These are phyloP conservation scores for Sporothrix phasma DNA, from an alignment of 2,329 filamentous ascomycete species.

Conservation along the genomic window DNA sequence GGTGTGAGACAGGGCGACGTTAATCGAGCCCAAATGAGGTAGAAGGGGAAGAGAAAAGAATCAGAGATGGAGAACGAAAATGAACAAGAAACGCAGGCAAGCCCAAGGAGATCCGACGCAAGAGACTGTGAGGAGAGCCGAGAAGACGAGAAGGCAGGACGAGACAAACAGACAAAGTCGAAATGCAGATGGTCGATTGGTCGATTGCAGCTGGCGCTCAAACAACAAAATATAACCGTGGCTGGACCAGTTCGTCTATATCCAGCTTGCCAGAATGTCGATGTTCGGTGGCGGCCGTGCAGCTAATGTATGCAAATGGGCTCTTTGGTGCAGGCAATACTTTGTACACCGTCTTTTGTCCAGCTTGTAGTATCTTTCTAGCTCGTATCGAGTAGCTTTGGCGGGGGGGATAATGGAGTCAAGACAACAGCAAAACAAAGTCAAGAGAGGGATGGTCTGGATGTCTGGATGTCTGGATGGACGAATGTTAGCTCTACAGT, in stretches of 20 bases:
- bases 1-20: background rate
- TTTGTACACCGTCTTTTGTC: too few species aligned
- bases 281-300: background rate
- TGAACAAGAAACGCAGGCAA: too few species aligned
- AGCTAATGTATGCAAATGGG: background rate
- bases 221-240: conserved; percentile 1
- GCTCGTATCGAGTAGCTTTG: too few species aligned
- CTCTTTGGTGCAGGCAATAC: background rate
- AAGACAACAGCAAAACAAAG: background rate
- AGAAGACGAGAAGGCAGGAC: background rate
- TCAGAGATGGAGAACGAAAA: too few species aligned
- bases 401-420: background rate
- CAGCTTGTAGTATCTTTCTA: too few species aligned
- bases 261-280: background rate
- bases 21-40: too few species aligned
- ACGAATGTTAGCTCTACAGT: background rate
- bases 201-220: background rate
- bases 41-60: background rate
- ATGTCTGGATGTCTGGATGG: too few species aligned
- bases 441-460: background rate
- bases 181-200: background rate
- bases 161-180: background rate
- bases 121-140: background rate
- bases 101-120: background rate
- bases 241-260: background rate